A percentile compares a stretch with the other conserved stretches of the same genome.
These are phyloP conservation scores for Maudiozyma serrabonitensis DNA, from an alignment of 805 yeast genomes.

Conservation along the genomic window DNA sequence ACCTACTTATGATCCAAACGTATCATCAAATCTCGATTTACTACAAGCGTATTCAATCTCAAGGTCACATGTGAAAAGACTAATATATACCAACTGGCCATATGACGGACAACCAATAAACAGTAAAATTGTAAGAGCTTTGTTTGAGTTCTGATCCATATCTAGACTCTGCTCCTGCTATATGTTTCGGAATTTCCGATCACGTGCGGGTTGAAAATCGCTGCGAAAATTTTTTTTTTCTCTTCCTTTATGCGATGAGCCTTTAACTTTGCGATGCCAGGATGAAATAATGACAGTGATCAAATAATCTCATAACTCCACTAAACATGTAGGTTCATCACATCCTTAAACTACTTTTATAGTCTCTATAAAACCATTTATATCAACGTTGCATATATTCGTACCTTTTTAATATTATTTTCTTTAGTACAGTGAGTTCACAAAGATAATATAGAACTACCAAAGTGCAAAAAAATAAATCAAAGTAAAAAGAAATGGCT, in stretches of 20 bases:
- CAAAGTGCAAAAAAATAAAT: no score
- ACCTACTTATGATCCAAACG: conserved; percentile 10
- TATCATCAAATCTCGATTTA: conserved; percentile 30
- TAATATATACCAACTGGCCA: conserved; percentile 25
- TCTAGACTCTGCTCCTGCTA: neutral
- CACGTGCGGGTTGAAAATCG: neutral
- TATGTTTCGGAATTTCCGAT: neutral
- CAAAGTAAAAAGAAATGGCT: conserved; percentile 10
- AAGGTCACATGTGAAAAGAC: conserved; percentile 22
- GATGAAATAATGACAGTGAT: neutral
- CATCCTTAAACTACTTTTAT: no score
- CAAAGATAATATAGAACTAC: neutral
- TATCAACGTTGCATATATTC: no score
- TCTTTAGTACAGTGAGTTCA: neutral
- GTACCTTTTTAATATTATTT: no score
- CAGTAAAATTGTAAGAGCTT: conserved; percentile 18
- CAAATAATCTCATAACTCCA: neutral
- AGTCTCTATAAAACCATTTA: no score
- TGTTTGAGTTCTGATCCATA: conserved; percentile 18
- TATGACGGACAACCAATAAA: conserved; percentile 10
- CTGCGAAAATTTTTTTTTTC: neutral
- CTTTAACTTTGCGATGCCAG: neutral
- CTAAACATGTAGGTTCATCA: no score
- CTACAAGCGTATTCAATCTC: conserved; percentile 27
- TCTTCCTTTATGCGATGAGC: conserved; percentile 2